Evolutionary conservation across 192 early-diverging fungal species (phyloP).

Genomic region (Martensiomyces pterosporus): DNA sequence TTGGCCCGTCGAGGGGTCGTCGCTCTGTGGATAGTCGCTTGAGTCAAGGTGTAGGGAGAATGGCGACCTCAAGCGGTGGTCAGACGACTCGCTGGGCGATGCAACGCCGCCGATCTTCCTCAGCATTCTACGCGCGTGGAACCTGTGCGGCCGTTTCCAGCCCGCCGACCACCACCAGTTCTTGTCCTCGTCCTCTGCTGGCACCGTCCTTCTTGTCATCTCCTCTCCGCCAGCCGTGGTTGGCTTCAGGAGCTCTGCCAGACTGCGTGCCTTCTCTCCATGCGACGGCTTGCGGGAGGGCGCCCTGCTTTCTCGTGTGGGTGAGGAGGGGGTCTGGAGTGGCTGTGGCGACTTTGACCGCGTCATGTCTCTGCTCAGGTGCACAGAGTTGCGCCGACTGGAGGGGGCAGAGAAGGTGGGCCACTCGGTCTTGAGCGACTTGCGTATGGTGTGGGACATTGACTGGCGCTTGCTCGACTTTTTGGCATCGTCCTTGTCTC

Average conservation of each 20-base stretch:
- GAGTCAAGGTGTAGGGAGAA: not conserved
- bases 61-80: too few relatives aligned
- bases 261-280: conserved; percentile 5
- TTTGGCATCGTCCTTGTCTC: not conserved
- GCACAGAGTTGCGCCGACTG: too few relatives aligned
- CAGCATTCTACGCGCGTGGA: not conserved
- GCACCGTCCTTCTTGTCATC: too few relatives aligned
- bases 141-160: not conserved
- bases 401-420: not conserved
- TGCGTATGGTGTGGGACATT: conserved; percentile 9
- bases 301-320: too few relatives aligned
- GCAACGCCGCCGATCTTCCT: not conserved
- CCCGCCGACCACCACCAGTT: too few relatives aligned
- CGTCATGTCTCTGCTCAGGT: too few relatives aligned
- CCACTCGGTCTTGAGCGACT: conserved; percentile 16
- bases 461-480: conserved; percentile 9
- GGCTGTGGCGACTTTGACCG: too few relatives aligned
- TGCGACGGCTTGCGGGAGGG: not conserved
- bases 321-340: too few relatives aligned
- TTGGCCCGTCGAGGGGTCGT: conserved; percentile 19
- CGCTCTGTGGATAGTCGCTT: conserved; percentile 32
- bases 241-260: conserved; percentile 15
- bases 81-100: too few relatives aligned
- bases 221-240: not conserved
- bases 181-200: too few relatives aligned